Conservation (phyloP, 2,329 filamentous ascomycete genomes). For the Phialophora chinensis region DNA sequence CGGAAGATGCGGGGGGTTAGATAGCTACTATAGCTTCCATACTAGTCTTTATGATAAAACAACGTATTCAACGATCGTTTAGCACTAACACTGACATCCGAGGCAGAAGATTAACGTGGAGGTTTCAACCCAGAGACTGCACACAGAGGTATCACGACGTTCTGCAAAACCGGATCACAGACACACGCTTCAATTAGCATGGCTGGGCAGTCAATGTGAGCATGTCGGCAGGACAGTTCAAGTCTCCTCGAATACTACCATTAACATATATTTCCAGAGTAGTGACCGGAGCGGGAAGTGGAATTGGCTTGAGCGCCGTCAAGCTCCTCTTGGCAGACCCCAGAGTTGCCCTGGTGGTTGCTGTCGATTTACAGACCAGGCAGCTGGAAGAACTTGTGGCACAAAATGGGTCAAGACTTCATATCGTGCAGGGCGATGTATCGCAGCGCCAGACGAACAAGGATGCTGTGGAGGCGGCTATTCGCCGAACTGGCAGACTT, state of each 20-base stretch:
- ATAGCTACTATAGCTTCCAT: background rate
- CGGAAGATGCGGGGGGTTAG: background rate
- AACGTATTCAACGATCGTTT: background rate
- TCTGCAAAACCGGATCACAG: background rate
- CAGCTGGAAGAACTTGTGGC: constrained; percentile 4
- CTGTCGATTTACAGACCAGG: constrained; percentile 2
- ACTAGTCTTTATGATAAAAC: background rate
- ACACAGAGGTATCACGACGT: background rate
- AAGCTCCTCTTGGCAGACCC: constrained; percentile 2
- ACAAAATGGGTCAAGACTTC: background rate
- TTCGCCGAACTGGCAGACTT: background rate
- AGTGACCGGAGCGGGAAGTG: constrained; percentile 17
- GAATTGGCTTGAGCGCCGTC: constrained; percentile 15
- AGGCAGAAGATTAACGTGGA: background rate
- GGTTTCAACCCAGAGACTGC: too few species aligned
- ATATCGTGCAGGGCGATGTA: constrained; percentile 19
- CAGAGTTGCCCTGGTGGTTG: constrained; percentile 7
- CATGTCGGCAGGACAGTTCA: background rate
- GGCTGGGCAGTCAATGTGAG: background rate
- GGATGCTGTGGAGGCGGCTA: constrained; percentile 9
- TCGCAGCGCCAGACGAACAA: constrained; percentile 1
- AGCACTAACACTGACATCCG: background rate
- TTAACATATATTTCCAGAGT: background rate
- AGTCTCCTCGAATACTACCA: background rate
- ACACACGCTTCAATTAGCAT: background rate